Evolutionary conservation across 2,329 filamentous ascomycete species (phyloP).

Genomic region (Trichoderma koningii): DNA sequence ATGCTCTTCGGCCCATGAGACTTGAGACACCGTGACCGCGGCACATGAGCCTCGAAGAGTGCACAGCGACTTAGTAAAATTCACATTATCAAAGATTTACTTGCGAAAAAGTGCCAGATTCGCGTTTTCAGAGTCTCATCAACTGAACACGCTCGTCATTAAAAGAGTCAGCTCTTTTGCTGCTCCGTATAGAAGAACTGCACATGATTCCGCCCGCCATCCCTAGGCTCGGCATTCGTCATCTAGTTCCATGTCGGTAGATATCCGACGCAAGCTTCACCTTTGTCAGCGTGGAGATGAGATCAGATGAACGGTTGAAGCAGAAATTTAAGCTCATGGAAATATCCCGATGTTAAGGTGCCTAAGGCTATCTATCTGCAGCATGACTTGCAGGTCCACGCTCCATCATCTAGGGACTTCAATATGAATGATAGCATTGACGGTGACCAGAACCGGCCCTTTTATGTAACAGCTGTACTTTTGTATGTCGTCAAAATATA

Average conservation of each 20-base stretch:
- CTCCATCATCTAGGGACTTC: background rate
- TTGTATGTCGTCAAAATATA: background rate
- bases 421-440: background rate
- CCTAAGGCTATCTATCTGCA: too few relatives aligned
- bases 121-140: constrained; percentile 8
- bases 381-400: background rate
- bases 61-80: background rate
- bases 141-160: background rate
- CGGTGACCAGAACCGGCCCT: background rate
- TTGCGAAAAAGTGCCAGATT: background rate
- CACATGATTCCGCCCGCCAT: constrained; percentile 20
- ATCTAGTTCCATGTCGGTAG: constrained; percentile 2
- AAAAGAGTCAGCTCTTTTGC: background rate
- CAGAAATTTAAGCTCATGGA: background rate
- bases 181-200: background rate
- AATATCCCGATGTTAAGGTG: background rate
- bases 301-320: too few relatives aligned
- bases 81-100: background rate
- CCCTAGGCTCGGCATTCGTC: constrained; percentile 12
- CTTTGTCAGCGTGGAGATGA: too few relatives aligned
- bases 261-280: background rate
- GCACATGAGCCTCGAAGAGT: constrained; percentile 27
- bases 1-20: constrained; percentile 22
- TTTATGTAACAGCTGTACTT: background rate
- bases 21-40: constrained; percentile 29